These are phyloP conservation scores for Eimeria sp. DNA, from an alignment of 169 alveolate species.

Conservation along the genomic window DNA sequence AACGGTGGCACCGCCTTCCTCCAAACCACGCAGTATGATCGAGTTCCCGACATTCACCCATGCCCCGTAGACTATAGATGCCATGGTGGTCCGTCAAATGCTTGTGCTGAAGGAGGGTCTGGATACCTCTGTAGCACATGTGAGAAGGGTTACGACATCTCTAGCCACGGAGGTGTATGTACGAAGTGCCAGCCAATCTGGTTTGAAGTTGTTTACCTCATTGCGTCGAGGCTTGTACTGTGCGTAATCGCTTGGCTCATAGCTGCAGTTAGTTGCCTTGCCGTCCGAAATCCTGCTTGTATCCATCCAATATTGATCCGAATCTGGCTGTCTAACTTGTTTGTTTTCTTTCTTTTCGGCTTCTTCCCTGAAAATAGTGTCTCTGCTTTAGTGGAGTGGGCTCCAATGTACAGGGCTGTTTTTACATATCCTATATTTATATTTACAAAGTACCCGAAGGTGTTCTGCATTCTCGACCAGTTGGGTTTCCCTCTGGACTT, in stretches of 20 bases:
- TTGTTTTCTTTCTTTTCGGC: conserved; percentile 78
- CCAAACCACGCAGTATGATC: conserved; percentile 36
- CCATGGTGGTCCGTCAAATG: conserved; percentile 79
- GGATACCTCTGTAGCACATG: conserved; percentile 85
- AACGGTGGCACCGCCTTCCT: not conserved
- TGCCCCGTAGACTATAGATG: conserved; percentile 82
- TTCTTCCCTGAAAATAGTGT: conserved; percentile 78
- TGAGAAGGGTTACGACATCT: conserved; percentile 67
- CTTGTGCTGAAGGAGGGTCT: conserved; percentile 80
- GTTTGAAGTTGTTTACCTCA: conserved; percentile 41
- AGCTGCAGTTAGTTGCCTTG: conserved; percentile 68
- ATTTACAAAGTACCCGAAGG: conserved; percentile 63
- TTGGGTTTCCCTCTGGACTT: conserved; percentile 68
- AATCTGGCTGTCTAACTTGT: conserved; percentile 79
- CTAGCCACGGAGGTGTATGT: conserved; percentile 71
- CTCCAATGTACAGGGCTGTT: conserved; percentile 68
- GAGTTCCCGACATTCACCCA: conserved; percentile 82
- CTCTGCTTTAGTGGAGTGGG: conserved; percentile 66
- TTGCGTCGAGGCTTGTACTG: conserved; percentile 66
- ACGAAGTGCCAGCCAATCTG: conserved; percentile 65
- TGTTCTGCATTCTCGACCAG: conserved; percentile 67
- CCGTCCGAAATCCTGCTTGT: conserved; percentile 77
- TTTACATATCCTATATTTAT: conserved; percentile 64
- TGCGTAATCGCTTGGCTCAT: conserved; percentile 76
- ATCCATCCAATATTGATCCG: conserved; percentile 80